Evolutionary conservation across 129 eudicot species (phyloP).

Genomic region (Saposhnikovia divaricata): DNA sequence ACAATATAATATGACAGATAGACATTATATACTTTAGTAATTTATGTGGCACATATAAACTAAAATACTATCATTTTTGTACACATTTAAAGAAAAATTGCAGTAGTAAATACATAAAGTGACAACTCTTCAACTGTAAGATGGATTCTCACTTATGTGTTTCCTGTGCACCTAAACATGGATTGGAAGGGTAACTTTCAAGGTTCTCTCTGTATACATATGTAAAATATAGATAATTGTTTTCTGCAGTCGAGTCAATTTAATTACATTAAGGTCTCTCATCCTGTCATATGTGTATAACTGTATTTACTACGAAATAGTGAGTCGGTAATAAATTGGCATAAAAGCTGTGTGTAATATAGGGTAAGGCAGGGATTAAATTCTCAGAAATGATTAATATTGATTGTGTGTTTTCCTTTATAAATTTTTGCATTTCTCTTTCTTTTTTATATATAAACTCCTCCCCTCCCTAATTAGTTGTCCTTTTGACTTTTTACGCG

Average conservation of each 20-base stretch:
- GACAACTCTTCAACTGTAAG: background rate
- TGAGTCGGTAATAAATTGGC: no score
- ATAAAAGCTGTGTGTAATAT: background rate
- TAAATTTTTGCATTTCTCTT: background rate
- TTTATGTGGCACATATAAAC: background rate
- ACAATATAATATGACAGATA: background rate
- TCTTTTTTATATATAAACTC: background rate
- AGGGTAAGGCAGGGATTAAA: background rate
- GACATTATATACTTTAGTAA: no score
- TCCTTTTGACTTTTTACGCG: no score
- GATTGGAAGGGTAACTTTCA: background rate
- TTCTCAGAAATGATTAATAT: background rate
- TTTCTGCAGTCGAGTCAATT: background rate
- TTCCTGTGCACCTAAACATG: background rate
- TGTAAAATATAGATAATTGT: background rate
- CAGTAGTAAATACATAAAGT: background rate
- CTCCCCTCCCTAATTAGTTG: no score
- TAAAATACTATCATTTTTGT: background rate
- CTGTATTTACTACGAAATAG: no score
- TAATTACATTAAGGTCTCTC: background rate
- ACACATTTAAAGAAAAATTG: background rate
- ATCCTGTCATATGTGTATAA: background rate
- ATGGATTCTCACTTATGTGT: background rate
- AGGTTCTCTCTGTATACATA: background rate
- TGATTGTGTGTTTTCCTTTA: background rate